A percentile compares a stretch with the other conserved stretches of the same genome.
Conservation (phyloP, 2,329 filamentous ascomycete genomes). For the Endoconidiophora polonica region DNA sequence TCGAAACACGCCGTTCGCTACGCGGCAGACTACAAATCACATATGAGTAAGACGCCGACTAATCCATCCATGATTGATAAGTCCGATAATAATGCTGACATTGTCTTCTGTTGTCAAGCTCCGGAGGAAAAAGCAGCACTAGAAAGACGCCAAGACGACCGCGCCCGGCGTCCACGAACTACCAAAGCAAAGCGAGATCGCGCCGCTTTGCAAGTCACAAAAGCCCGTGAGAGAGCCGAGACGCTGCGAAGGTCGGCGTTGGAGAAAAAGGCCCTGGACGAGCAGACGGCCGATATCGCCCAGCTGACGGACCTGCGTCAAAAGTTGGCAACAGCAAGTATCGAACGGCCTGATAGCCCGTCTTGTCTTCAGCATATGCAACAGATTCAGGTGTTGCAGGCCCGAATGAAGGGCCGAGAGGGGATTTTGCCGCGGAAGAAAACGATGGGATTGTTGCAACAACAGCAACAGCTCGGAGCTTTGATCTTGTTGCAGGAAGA, state of each 20-base stretch:
- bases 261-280: neutral
- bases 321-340: too few relatives aligned
- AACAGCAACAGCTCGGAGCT: too few relatives aligned
- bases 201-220: slow-evolving; percentile 10
- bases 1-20: slow-evolving; percentile 12
- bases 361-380: too few relatives aligned
- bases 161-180: slow-evolving; percentile 11
- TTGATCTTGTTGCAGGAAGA: too few relatives aligned
- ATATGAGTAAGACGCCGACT: slow-evolving; percentile 9
- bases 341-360: too few relatives aligned
- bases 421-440: too few relatives aligned
- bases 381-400: too few relatives aligned
- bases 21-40: slow-evolving; percentile 11
- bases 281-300: too few relatives aligned
- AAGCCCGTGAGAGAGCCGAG: slow-evolving; percentile 9
- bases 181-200: slow-evolving; percentile 13
- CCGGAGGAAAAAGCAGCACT: slow-evolving; percentile 11
- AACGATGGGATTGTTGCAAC: too few relatives aligned
- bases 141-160: slow-evolving; percentile 12
- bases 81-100: neutral
- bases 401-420: too few relatives aligned
- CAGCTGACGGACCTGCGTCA: too few relatives aligned
- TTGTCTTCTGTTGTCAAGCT: slow-evolving; percentile 1
- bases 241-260: neutral
- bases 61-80: neutral